Conservation (phyloP, 169 alveolate genomes). For the Perkinsus chesapeaki region DNA sequence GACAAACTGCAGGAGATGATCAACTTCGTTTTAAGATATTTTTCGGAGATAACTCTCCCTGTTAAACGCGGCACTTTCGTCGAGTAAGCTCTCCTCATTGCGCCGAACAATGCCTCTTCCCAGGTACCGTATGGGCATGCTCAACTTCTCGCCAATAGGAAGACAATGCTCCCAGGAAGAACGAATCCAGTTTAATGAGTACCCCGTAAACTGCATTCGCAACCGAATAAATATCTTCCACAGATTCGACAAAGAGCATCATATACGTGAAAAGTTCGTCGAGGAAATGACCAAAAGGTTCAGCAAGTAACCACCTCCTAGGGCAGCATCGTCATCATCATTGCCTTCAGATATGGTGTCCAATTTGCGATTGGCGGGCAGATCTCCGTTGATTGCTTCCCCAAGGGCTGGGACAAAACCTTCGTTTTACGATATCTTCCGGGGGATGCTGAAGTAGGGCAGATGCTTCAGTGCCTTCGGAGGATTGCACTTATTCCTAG, state of each 20-base stretch:
- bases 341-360: conserved; percentile 49
- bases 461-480: background rate
- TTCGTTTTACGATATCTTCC: conserved; percentile 65
- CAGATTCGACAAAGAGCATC: background rate
- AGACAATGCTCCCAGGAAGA: conserved; percentile 86
- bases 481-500: conserved; percentile 54
- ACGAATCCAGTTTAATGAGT: conserved; percentile 41
- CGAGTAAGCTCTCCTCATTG: conserved; percentile 31
- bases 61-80: conserved; percentile 75
- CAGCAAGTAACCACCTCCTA: background rate
- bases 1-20: conserved; percentile 62
- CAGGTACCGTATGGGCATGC: conserved; percentile 75
- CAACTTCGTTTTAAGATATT: conserved; percentile 64
- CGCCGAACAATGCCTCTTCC: background rate
- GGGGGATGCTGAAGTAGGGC: conserved; percentile 4
- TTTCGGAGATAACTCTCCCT: conserved; percentile 81
- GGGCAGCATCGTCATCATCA: conserved; percentile 53
- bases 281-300: conserved; percentile 18
- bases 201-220: background rate
- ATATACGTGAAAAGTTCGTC: conserved; percentile 18
- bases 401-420: conserved; percentile 86
- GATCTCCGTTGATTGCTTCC: conserved; percentile 88
- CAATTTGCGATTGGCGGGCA: conserved; percentile 90
- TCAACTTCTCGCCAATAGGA: conserved; percentile 92
- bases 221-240: no score